Conservation (phyloP, 176 grass and related monocot genomes). For the Leersia perrieri region DNA sequence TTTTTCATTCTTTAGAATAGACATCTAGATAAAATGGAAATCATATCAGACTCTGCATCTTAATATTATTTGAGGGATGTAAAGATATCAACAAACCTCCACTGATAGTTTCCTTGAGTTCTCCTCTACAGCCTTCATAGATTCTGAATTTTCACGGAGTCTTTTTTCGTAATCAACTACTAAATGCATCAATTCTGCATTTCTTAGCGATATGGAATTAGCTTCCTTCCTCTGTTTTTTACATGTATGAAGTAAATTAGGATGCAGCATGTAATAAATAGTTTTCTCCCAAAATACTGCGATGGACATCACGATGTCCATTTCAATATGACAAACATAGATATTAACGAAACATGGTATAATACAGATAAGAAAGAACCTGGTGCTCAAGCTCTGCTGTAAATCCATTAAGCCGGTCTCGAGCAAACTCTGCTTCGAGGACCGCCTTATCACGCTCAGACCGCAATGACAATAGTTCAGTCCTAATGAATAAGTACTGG, state of each 20-base stretch:
- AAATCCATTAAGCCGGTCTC: constrained; percentile 72
- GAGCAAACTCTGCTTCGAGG: constrained; percentile 83
- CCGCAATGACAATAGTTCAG: constrained; percentile 47
- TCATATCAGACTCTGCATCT: constrained; percentile 6
- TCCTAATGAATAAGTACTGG: constrained; percentile 41
- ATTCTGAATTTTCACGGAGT: constrained; percentile 73
- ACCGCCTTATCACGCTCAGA: constrained; percentile 75
- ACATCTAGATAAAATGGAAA: constrained; percentile 49
- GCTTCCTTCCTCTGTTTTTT: constrained; percentile 82
- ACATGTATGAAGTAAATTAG: constrained; percentile 21
- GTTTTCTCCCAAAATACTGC: background rate
- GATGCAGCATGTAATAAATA: constrained; percentile 12
- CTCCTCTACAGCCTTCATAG: constrained; percentile 69
- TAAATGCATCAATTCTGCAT: constrained; percentile 79
- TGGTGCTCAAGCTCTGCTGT: constrained; percentile 80
- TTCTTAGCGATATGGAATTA: constrained; percentile 79
- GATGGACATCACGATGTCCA: background rate
- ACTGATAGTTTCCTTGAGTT: constrained; percentile 72
- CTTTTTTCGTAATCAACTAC: constrained; percentile 81
- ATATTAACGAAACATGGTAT: constrained; percentile 16
- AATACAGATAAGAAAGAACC: constrained; percentile 41
- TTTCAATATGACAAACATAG: background rate
- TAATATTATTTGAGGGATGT: constrained; percentile 3
- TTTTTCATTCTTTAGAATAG: constrained; percentile 80
- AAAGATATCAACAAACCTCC: constrained; percentile 55